These are phyloP conservation scores for Kuraishia cidri DNA, from an alignment of 805 yeast species.

Conservation along the genomic window DNA sequence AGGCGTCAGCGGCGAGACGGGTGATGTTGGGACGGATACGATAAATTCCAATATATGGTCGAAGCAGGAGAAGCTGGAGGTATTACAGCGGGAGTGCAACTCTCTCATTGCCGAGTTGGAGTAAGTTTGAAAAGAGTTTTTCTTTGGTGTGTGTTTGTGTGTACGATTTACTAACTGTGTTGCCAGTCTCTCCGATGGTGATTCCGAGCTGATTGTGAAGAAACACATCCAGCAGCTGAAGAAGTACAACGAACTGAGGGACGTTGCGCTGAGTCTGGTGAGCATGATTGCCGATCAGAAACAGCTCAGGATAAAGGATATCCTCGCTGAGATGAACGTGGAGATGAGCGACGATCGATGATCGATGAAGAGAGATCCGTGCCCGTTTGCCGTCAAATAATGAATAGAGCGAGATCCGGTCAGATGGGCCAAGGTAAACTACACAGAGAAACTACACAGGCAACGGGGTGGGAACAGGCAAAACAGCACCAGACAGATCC, in stretches of 20 bases:
- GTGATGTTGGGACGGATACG: no score
- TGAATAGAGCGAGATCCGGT: no score
- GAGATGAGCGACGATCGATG: constrained; percentile 13
- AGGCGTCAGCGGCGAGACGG: no score
- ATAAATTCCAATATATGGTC: background rate
- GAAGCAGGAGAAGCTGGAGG: constrained; percentile 7
- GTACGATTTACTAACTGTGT: constrained; percentile 6
- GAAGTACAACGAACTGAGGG: constrained; percentile 55
- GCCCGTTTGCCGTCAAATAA: no score
- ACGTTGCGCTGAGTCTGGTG: constrained; percentile 47
- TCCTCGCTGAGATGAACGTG: constrained; percentile 44
- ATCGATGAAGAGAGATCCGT: no score
- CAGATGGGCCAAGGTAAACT: no score
- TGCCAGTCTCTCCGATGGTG: no score
- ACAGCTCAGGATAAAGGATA: constrained; percentile 32
- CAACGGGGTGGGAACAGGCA: no score
- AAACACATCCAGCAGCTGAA: constrained; percentile 44
- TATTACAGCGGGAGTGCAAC: constrained; percentile 10
- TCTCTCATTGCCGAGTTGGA: constrained; percentile 4
- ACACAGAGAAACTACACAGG: no score
- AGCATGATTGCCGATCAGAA: constrained; percentile 55
- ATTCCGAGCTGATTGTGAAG: constrained; percentile 36
- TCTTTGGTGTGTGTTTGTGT: background rate
- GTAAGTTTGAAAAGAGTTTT: background rate
- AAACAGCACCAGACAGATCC: no score